Evolutionary conservation across 345 rosid species (phyloP).

Genomic region (Arabidopsis suecica): DNA sequence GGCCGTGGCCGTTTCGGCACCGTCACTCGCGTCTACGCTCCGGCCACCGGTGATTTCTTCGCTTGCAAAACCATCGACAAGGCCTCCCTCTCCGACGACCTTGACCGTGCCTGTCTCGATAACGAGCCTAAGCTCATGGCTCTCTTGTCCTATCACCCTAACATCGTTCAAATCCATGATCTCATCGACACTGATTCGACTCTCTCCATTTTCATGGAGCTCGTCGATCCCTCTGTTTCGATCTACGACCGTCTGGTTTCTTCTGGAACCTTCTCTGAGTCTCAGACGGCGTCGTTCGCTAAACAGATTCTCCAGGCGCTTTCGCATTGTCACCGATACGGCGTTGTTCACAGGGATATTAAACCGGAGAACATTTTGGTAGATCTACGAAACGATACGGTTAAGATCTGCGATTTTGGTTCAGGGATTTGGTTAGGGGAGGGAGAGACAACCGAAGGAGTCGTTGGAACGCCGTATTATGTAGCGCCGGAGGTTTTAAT

Average conservation of each 20-base stretch:
- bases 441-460: conserved; percentile 51
- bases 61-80: conserved; percentile 81
- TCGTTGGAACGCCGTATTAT: conserved; percentile 88
- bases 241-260: conserved; percentile 56
- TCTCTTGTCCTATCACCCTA: conserved; percentile 59
- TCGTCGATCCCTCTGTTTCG: conserved; percentile 56
- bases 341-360: conserved; percentile 77
- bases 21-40: conserved; percentile 62
- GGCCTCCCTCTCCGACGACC: conserved; percentile 53
- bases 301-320: conserved; percentile 62
- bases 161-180: conserved; percentile 62
- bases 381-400: conserved; percentile 45
- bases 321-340: conserved; percentile 68
- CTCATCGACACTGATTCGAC: conserved; percentile 60
- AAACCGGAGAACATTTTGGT: conserved; percentile 84
- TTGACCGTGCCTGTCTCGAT: conserved; percentile 68
- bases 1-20: conserved; percentile 80
- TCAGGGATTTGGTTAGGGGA: conserved; percentile 56
- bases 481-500: conserved; percentile 85
- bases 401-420: conserved; percentile 78
- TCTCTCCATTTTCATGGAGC: conserved; percentile 66
- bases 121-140: conserved; percentile 76
- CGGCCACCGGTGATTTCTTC: conserved; percentile 50
- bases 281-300: conserved; percentile 52
- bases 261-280: conserved; percentile 49